Percentiles rank a stretch among this genome's conserved stretches.
phyloP scores from a whole-genome alignment of 768 basidiomycete species.

The Gloeophyllum trabeum region DNA sequence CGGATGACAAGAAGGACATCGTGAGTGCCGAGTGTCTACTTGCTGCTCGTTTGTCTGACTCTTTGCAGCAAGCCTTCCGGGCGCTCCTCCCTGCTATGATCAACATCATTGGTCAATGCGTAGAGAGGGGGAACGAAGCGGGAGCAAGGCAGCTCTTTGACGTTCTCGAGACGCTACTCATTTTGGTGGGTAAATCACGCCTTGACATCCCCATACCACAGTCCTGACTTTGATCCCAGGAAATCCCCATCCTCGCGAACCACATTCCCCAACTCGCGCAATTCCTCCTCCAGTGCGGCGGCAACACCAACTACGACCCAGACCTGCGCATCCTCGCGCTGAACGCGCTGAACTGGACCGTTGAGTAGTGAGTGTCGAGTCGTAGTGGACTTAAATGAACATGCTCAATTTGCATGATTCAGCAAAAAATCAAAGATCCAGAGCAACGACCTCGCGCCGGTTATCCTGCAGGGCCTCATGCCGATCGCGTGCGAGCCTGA shows the following conservation, averaged over 20 bases:
- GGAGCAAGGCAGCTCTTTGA: constrained; percentile 88
- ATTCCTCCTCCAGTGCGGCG: constrained; percentile 80
- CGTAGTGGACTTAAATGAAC: background rate
- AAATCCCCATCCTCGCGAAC: constrained; percentile 86
- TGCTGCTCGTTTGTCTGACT: background rate
- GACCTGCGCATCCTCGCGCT: constrained; percentile 85
- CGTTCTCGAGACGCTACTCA: constrained; percentile 89
- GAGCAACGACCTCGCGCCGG: constrained; percentile 67
- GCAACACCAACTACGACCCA: constrained; percentile 59
- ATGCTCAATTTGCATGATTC: constrained; percentile 9
- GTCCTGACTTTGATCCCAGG: constrained; percentile 41
- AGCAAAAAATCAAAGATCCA: constrained; percentile 98
- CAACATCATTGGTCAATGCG: constrained; percentile 73
- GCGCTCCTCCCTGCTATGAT: constrained; percentile 80
- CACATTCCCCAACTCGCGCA: constrained; percentile 80
- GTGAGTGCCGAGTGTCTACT: constrained; percentile 29
- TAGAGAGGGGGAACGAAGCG: constrained; percentile 69
- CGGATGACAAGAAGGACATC: constrained; percentile 78
- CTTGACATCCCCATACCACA: background rate
- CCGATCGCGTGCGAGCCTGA: constrained; percentile 91
- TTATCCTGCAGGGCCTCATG: constrained; percentile 86
- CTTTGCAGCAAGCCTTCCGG: constrained; percentile 73
- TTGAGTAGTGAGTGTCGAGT: constrained; percentile 66
- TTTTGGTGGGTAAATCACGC: constrained; percentile 46
- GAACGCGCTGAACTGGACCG: constrained; percentile 93